Percentiles rank a stretch among this genome's conserved stretches.
Conservation (phyloP, 495 filamentous ascomycete species). For the Amorphotheca resinae region DNA sequence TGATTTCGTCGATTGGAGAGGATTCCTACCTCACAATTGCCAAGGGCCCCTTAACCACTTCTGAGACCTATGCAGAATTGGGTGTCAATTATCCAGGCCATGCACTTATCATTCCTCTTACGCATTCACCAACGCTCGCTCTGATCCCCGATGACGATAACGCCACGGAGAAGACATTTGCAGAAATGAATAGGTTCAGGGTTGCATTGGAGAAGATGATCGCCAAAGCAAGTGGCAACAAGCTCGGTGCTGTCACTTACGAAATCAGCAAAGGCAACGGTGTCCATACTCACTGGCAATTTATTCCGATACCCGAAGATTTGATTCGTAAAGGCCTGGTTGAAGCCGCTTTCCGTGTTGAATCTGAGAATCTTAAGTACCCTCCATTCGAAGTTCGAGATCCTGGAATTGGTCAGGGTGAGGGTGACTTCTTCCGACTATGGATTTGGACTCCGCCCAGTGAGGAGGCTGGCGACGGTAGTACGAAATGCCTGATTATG, state of each 20-base stretch:
- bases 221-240: slow-evolving; percentile 34
- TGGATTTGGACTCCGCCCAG: slow-evolving; percentile 54
- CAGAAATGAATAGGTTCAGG: slow-evolving; percentile 74
- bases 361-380: slow-evolving; percentile 65
- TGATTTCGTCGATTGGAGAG: slow-evolving; percentile 75
- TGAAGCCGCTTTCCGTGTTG: slow-evolving; percentile 70
- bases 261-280: slow-evolving; percentile 69
- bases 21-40: slow-evolving; percentile 82
- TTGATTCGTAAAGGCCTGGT: slow-evolving; percentile 56
- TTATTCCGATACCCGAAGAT: slow-evolving; percentile 60
- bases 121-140: slow-evolving; percentile 57
- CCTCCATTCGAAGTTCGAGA: slow-evolving; percentile 36
- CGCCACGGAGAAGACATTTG: slow-evolving; percentile 41
- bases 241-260: slow-evolving; percentile 75
- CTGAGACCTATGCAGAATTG: slow-evolving; percentile 43
- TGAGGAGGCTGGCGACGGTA: slow-evolving; percentile 26
- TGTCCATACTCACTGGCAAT: slow-evolving; percentile 91
- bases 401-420: slow-evolving; percentile 26
- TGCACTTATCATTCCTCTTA: slow-evolving; percentile 80
- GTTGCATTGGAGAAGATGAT: slow-evolving; percentile 59
- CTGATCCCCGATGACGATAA: slow-evolving; percentile 43
- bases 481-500: slow-evolving; percentile 36
- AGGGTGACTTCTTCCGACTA: slow-evolving; percentile 72
- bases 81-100: slow-evolving; percentile 69
- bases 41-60: slow-evolving; percentile 72